Percentiles rank a stretch among this genome's conserved stretches.
Conservation (phyloP, 2,329 filamentous ascomycete genomes). For the Botrytis elliptica region DNA sequence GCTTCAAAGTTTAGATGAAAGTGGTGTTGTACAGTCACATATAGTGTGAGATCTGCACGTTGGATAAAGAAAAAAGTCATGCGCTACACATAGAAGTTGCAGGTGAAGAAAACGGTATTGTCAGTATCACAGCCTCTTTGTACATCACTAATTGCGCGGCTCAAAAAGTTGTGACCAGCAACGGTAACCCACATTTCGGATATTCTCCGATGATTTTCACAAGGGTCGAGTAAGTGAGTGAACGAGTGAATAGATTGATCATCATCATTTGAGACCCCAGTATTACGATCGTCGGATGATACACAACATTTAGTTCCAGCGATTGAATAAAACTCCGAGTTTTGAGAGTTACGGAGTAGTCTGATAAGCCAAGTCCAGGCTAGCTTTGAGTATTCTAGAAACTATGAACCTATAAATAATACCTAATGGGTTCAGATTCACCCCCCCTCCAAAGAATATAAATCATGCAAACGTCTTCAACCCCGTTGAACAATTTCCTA, state of each 20-base stretch:
- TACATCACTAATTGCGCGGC: background rate
- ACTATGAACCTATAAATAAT: background rate
- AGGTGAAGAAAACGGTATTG: background rate
- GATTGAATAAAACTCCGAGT: background rate
- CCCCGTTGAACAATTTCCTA: background rate
- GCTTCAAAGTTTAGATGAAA: background rate
- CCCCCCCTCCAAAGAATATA: background rate
- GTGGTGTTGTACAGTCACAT: background rate
- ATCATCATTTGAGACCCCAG: background rate
- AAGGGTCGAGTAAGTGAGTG: background rate
- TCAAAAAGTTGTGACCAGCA: background rate
- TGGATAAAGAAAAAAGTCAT: background rate
- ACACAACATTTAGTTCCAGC: background rate
- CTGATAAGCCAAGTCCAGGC: background rate
- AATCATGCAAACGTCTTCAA: background rate
- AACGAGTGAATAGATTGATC: background rate
- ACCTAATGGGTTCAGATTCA: background rate
- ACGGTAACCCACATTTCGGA: background rate
- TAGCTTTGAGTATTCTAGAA: background rate
- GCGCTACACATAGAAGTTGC: background rate
- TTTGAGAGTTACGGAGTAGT: background rate
- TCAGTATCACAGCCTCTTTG: background rate
- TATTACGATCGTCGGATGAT: background rate
- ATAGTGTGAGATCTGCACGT: background rate
- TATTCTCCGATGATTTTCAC: constrained; percentile 8